Conservation (phyloP, 148 eudicot species). For the Chenopodium album region DNA sequence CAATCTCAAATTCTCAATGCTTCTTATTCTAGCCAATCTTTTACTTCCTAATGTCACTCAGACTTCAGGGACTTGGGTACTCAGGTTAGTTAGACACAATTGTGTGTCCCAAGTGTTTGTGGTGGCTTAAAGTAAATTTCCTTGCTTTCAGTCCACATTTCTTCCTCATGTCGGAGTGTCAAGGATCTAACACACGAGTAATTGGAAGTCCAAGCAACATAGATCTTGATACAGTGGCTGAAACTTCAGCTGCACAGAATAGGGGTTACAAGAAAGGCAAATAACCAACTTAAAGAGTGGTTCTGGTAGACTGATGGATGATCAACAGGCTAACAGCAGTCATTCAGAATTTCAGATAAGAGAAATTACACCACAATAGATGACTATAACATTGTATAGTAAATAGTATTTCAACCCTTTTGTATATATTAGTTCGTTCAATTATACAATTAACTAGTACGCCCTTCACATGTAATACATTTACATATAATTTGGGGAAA, state of each 20-base stretch:
- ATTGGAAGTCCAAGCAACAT: background rate
- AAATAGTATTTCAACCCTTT: background rate
- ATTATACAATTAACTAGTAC: background rate
- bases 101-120: background rate
- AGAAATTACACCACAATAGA: background rate
- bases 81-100: background rate
- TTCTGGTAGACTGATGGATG: background rate
- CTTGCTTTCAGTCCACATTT: background rate
- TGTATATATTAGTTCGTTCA: conserved; percentile 1
- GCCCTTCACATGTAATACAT: background rate
- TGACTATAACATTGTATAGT: background rate
- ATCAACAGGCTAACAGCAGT: background rate
- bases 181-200: background rate
- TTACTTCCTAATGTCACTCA: background rate
- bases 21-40: conserved; percentile 15
- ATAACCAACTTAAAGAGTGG: background rate
- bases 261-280: background rate
- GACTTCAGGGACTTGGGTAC: background rate
- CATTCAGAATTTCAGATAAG: background rate
- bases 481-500: background rate
- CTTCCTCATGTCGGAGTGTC: background rate
- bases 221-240: background rate
- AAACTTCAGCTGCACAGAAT: background rate
- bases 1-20: conserved; percentile 24
- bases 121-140: background rate